Evolutionary conservation across 2,329 filamentous ascomycete genomes (phyloP), one percentile per base, ranked within the genome.

Genomic region (Talaromyces amestolkiae): DNA sequence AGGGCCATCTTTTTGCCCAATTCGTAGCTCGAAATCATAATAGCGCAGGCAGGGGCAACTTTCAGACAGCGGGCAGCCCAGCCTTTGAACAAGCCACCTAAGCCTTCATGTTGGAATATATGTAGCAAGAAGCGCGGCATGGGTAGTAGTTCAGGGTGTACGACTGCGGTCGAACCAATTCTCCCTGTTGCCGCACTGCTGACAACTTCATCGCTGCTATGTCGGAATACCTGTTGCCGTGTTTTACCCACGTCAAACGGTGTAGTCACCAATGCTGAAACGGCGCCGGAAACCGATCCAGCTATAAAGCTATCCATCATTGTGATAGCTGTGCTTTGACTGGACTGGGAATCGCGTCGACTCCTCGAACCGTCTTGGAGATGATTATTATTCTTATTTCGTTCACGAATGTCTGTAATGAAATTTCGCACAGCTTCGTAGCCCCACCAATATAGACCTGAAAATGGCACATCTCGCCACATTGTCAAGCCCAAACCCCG

Each of bases 1-100:
- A 87, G 84, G 39, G 96, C 96, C 75, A 91, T 89, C 77, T 91
- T 89, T 84, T 99, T 99, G 60, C 95, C 93, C 43, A 98, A 86
- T 78, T 99, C 95, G 77, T 98, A 99, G 75, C 90, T 97, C 75
- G 92, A 96, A 75, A 99, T 98, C 95, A 99, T 99, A 75, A 99
- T 98, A 33, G 95, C 95, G 78, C 95, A 99, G 0, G 94, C 92
- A 1, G 95, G 95, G 1, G 95, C 94, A 5, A 99, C 93, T 77
- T 98, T 98, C 67, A 98, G 82, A 70, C 92, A 96, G 45, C 95
- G 85, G 0, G 95, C 93, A 27, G 92, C 89, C 92, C 93, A 97
- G 51, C 95, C 95, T 71, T 85, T 91, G 86, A 96, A 98, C 5
- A 99, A 81, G 0, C 95, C 95, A 1, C 86, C 76, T 17, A 88